Percentiles rank a stretch among this genome's conserved stretches.
phyloP scores from a whole-genome alignment of 495 filamentous ascomycete species.

The Xylaria bambusicola region DNA sequence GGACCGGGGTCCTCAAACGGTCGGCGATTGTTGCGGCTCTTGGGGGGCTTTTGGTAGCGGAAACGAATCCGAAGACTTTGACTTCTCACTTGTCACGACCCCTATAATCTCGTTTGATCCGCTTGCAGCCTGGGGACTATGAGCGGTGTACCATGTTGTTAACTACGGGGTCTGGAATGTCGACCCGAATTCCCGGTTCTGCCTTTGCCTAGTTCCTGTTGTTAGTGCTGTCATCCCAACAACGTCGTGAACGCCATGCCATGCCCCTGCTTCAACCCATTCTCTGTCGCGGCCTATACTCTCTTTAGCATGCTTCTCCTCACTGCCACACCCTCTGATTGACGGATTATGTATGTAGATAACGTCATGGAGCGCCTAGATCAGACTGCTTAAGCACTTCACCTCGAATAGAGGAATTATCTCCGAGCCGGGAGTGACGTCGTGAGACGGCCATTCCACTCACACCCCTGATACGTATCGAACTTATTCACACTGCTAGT shows the following conservation, averaged over 20 bases:
- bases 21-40: too few species aligned
- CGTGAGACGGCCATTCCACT: neutral
- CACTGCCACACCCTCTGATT: neutral
- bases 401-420: too few species aligned
- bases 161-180: neutral
- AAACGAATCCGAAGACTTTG: too few species aligned
- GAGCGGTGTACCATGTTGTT: neutral
- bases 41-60: too few species aligned
- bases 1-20: neutral
- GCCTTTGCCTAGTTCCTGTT: neutral
- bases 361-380: neutral
- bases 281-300: neutral
- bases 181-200: conserved; percentile 7
- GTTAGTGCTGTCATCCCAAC: neutral
- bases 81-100: too few species aligned
- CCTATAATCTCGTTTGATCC: conserved; percentile 3
- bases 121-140: neutral
- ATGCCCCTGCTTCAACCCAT: neutral
- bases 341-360: too few species aligned
- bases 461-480: neutral
- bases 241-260: neutral
- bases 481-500: too few species aligned
- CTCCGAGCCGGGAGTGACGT: neutral
- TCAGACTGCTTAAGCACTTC: neutral
- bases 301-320: neutral